Base-by-base conservation (phyloP, 352 stramenopile genomes). In the Thraustochytrium sp. region DNA sequence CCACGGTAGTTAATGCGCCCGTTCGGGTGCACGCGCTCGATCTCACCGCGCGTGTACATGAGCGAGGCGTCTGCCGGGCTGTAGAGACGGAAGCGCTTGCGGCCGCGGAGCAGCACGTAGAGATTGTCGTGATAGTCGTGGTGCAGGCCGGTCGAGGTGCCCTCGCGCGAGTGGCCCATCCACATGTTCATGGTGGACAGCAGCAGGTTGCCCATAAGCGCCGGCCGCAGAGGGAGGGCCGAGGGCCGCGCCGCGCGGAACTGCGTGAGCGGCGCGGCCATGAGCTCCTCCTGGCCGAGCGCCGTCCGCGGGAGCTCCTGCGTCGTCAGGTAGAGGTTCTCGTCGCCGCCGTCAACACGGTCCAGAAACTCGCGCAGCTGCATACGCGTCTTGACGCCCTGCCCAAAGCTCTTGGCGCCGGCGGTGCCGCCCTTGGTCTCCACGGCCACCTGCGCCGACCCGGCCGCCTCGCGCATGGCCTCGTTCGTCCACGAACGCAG, bases 101-200 rank as follows among this genome's bases (percentile, higher is more conserved):
- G 90, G 31, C 96, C 96, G 42, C 90, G 87, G 49, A 98, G 84
- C 31, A 99, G 61, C 53, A 98, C 91, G 88, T 99, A 99, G 36
- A 99, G 85, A 85, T 99, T 99, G 89, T 99, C 96, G 87, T 99
- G 96, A 91, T 97, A 98, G 87, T 99, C 96, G 85, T 99, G 96
- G 88, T 99, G 96, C 42, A 99, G 89, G 0, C 96, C 96, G 13
- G 90, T 93, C 16, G 89, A 95, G 34, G 90, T 94, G 11, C 90
- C 91, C 53, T 90, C 89, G 85, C 88, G 89, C 84, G 90, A 94
- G 85, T 92, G 92, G 26, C 95, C 95, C 90, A 98, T 97, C 96
- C 96, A 99, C 73, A 99, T 88, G 89, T 99, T 98, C 85, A 98
- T 93, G 83, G 97, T 97, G 80, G 96, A 89, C 34, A 93, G 91